phyloP scores from a whole-genome alignment of 2,329 filamentous ascomycete genomes.

The Aspergillus fumigatus region DNA sequence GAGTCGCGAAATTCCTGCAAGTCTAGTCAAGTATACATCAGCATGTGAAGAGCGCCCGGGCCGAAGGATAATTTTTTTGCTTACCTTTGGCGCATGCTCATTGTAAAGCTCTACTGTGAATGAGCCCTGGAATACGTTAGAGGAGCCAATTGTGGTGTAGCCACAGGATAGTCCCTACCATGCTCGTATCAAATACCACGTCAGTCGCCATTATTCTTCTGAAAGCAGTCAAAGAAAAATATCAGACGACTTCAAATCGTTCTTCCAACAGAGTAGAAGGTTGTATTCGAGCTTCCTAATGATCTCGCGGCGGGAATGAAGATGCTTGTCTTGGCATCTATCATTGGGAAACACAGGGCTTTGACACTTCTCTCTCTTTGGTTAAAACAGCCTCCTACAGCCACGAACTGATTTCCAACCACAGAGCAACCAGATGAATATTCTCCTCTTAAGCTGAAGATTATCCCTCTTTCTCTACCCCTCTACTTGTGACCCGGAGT shows the following conservation, averaged over 20 bases:
- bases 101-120: slow-evolving; percentile 89
- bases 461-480: not conserved
- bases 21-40: slow-evolving; percentile 48
- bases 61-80: not conserved
- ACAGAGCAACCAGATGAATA: not conserved
- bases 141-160: not conserved
- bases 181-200: slow-evolving; percentile 76
- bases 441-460: not conserved
- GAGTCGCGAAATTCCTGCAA: slow-evolving; percentile 80
- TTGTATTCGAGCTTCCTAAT: slow-evolving; percentile 8
- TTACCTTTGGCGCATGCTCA: slow-evolving; percentile 70
- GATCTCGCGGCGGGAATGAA: slow-evolving; percentile 9
- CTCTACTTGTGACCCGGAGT: not conserved
- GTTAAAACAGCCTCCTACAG: not conserved
- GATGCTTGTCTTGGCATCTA: slow-evolving; percentile 19
- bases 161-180: slow-evolving; percentile 54
- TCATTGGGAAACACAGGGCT: slow-evolving; percentile 6
- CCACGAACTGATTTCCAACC: slow-evolving; percentile 8
- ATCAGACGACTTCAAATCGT: not conserved
- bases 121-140: slow-evolving; percentile 57
- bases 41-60: not conserved
- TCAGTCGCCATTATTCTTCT: slow-evolving; percentile 63
- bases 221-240: not conserved
- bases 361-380: not conserved
- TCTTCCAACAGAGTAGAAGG: not conserved